Evolutionary conservation across 768 basidiomycete species (phyloP), one percentile per base, ranked within the genome.

Genomic region (Boletus tomentosulus): DNA sequence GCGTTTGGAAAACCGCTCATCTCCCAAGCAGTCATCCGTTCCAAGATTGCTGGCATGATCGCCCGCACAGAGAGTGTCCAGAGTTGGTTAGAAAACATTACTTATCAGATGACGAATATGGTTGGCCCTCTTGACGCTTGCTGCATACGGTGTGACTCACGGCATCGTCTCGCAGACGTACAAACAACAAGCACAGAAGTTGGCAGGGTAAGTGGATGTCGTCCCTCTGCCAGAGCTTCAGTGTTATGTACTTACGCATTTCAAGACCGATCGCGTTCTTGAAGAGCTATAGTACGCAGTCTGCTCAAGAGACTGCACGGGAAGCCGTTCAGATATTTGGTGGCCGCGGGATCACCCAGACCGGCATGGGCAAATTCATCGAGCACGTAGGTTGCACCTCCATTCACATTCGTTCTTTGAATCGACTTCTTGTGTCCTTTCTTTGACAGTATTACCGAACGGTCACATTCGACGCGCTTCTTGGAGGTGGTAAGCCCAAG

Each of bases 1-100:
- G 94, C 92, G 9, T 96, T 96, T 62, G 95, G 94, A 48, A 94
- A 89, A 70, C 91, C 87, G 3, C 74, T 96, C 39, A 80, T 82
- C 57, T 81, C 87, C 3, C 89, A 92, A 65, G 83, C 94, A 0
- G 89, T 98, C 54, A 89, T 98, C 62, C 85, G 95, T 22, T 73
- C 82, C 42, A 97, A 94, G 76, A 71, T 98, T 45, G 93, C 93
- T 3, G 76, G 66, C 6, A 98, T 98, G 92, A 93, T 97, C 51
- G 80, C 89, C 30, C 85, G 89, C 35, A 77, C 85, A 30, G 92
- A 95, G 67, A 81, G 85, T 27, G 81, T 81, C 10, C 93, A 94
- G 63, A 79, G 76, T n/a, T 94, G 90, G 91, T 72, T 94, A 16
- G 92, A 95, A 73, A 87, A 81, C 53, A 71, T 95, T 50, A 94